Evolutionary conservation across 2,329 filamentous ascomycete species (phyloP).

Genomic region (Colletotrichum tropicale): DNA sequence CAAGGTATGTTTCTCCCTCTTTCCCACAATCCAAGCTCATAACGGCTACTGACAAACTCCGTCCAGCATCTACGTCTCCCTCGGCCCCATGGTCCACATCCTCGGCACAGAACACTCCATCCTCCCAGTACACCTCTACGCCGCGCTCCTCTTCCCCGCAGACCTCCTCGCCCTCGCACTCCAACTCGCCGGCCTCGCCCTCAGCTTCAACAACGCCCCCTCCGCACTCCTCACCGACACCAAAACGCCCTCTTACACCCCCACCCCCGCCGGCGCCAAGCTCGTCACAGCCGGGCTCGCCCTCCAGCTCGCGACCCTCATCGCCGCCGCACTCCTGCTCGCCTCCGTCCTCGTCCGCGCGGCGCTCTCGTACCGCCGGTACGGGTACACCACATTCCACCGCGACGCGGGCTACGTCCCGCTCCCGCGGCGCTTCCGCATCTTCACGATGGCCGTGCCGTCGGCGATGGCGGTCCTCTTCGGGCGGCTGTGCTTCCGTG

Average conservation of each 20-base stretch:
- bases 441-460: constrained; percentile 28
- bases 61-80: constrained; percentile 30
- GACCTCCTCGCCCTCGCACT: constrained; percentile 28
- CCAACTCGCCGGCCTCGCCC: constrained; percentile 29
- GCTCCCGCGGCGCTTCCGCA: constrained; percentile 27
- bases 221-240: background rate
- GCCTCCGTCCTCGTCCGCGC: constrained; percentile 26
- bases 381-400: constrained; percentile 34
- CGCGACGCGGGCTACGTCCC: constrained; percentile 26
- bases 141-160: constrained; percentile 27
- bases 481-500: constrained; percentile 28
- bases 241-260: background rate
- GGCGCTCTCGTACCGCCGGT: constrained; percentile 22
- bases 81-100: constrained; percentile 26
- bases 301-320: constrained; percentile 28
- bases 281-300: constrained; percentile 29
- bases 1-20: constrained; percentile 23
- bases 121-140: constrained; percentile 25
- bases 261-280: constrained; percentile 22
- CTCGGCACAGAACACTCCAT: constrained; percentile 33
- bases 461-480: constrained; percentile 27
- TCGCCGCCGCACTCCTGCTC: constrained; percentile 27
- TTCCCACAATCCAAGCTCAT: background rate
- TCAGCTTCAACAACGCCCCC: constrained; percentile 27
- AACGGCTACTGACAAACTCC: background rate